Percentiles rank a stretch among this genome's conserved stretches.
phyloP scores from a whole-genome alignment of 2,329 filamentous ascomycete genomes.

The Alternaria incomplexa region DNA sequence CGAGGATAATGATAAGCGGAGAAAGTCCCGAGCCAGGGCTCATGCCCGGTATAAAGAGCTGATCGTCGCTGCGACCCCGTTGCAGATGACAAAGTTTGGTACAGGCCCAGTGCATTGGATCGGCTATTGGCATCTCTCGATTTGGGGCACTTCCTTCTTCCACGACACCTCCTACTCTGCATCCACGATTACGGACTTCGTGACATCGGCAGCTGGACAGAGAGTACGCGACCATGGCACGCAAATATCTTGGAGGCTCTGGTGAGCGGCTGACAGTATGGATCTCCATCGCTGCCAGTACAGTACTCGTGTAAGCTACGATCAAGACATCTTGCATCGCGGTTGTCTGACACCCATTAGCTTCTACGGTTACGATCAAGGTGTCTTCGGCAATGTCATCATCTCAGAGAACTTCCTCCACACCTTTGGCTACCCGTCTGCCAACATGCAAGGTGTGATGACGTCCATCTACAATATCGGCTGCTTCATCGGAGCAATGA shows the following conservation, averaged over 20 bases:
- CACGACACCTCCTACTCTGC: not conserved
- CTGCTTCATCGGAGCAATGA: conserved; percentile 53
- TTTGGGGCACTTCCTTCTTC: not conserved
- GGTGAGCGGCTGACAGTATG: conserved; percentile 59
- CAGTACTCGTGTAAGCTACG: conserved; percentile 49
- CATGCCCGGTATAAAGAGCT: conserved; percentile 14
- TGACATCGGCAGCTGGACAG: not conserved
- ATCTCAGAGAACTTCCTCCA: conserved; percentile 40
- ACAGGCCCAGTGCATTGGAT: conserved; percentile 2
- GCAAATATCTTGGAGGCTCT: conserved; percentile 59
- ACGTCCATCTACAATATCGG: conserved; percentile 53
- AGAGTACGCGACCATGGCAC: conserved; percentile 44
- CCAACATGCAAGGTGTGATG: conserved; percentile 48
- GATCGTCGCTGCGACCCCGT: conserved; percentile 3
- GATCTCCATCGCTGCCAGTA: conserved; percentile 59
- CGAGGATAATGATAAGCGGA: conserved; percentile 17
- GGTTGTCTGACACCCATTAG: not conserved
- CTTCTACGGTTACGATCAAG: conserved; percentile 55
- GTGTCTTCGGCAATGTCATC: conserved; percentile 45
- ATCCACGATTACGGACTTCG: not conserved
- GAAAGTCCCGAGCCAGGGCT: conserved; percentile 6
- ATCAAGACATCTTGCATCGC: not conserved
- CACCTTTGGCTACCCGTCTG: conserved; percentile 36
- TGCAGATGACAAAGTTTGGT: conserved; percentile 3
- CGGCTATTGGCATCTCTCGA: not conserved